phyloP scores from a whole-genome alignment of 495 filamentous ascomycete species.

The Hypoxylon crocopeplum region DNA sequence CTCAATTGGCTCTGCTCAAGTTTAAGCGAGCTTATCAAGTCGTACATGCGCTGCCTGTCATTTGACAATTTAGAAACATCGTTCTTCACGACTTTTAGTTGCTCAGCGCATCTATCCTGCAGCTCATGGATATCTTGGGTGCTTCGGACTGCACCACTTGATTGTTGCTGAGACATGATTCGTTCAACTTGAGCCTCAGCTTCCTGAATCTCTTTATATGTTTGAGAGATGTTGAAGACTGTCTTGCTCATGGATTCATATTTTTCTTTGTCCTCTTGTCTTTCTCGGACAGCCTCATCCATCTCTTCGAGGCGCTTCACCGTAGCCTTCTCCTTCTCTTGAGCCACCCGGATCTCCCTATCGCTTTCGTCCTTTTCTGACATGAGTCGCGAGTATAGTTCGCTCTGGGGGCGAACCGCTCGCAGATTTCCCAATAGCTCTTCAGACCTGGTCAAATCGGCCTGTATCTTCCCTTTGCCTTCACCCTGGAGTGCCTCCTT shows the following conservation, averaged over 20 bases:
- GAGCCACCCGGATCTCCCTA: slow-evolving; percentile 62
- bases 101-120: slow-evolving; percentile 70
- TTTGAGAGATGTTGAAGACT: slow-evolving; percentile 76
- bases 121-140: slow-evolving; percentile 85
- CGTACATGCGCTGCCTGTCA: slow-evolving; percentile 75
- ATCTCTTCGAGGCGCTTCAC: slow-evolving; percentile 73
- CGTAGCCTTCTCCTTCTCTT: slow-evolving; percentile 63
- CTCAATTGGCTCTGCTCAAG: slow-evolving; percentile 72
- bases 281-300: slow-evolving; percentile 71
- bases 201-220: slow-evolving; percentile 70
- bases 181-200: slow-evolving; percentile 74
- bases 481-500: slow-evolving; percentile 64
- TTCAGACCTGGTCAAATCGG: slow-evolving; percentile 59
- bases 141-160: slow-evolving; percentile 66
- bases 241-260: slow-evolving; percentile 77
- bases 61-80: slow-evolving; percentile 65
- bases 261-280: slow-evolving; percentile 70
- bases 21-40: slow-evolving; percentile 71
- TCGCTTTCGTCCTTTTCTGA: slow-evolving; percentile 73
- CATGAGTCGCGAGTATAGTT: slow-evolving; percentile 72
- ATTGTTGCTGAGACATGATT: slow-evolving; percentile 72
- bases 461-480: slow-evolving; percentile 58
- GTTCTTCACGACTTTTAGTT: slow-evolving; percentile 66
- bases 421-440: slow-evolving; percentile 63
- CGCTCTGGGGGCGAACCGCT: slow-evolving; percentile 69